Conservation (phyloP, 495 filamentous ascomycete species). For the Tirmania nivea region DNA sequence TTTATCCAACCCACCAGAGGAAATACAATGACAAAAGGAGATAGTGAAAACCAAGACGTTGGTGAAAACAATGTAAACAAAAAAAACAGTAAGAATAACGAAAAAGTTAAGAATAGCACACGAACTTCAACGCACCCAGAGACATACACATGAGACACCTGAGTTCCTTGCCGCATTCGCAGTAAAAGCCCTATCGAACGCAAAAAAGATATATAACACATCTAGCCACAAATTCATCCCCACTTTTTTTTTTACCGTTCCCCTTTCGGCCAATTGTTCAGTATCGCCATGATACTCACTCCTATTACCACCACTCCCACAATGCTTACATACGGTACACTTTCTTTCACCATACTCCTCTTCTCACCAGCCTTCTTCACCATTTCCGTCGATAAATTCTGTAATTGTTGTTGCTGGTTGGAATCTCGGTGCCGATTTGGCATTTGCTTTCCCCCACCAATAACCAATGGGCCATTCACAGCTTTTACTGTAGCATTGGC, state of each 20-base stretch:
- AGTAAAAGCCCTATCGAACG: no score
- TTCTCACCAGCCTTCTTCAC: conserved; percentile 24
- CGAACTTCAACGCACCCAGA: no score
- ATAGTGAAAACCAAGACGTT: not conserved
- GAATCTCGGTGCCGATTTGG: conserved; percentile 5
- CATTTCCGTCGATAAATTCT: conserved; percentile 23
- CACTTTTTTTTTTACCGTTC: not conserved
- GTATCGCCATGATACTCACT: conserved; percentile 78
- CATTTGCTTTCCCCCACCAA: conserved; percentile 10
- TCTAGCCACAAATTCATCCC: not conserved
- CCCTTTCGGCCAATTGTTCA: conserved; percentile 56
- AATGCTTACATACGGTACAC: conserved; percentile 64
- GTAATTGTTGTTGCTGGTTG: conserved; percentile 14
- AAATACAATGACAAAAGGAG: not conserved
- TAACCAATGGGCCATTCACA: conserved; percentile 7
- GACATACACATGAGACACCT: no score
- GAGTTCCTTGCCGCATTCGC: no score
- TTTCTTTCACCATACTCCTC: conserved; percentile 28
- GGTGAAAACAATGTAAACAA: conserved; percentile 4
- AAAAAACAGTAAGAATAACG: conserved; percentile 21
- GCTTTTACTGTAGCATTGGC: conserved; percentile 1
- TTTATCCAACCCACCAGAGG: not conserved
- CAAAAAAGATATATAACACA: not conserved
- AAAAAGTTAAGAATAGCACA: not conserved
- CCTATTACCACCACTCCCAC: conserved; percentile 75